Conservation (phyloP, 2,329 filamentous ascomycete species). For the Stemphylium vesicarium region DNA sequence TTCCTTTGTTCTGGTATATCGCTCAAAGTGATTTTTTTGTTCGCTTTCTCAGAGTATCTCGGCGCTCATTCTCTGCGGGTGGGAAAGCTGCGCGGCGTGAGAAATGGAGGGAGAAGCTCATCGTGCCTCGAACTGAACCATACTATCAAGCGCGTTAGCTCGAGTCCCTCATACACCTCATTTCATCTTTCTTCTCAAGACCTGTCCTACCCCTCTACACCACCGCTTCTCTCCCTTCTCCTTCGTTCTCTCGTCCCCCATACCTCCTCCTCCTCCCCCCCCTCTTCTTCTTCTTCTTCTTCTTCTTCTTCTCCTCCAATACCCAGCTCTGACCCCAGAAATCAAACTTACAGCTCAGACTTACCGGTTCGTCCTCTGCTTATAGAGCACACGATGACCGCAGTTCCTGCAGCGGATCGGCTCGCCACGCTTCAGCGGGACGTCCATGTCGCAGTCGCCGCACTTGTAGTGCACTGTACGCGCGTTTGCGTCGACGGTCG, state of each 20-base stretch:
- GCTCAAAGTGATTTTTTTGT: too few species aligned
- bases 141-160: conserved; percentile 56
- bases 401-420: conserved; percentile 90
- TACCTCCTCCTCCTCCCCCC: too few species aligned
- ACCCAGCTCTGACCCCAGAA: too few species aligned
- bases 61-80: too few species aligned
- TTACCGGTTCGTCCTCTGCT: conserved; percentile 96
- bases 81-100: too few species aligned
- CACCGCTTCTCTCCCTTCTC: background rate
- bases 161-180: background rate
- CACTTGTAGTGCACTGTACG: conserved; percentile 63
- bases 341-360: conserved; percentile 39
- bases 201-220: too few species aligned
- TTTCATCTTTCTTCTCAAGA: too few species aligned
- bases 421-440: conserved; percentile 76
- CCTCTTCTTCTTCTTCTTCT: too few species aligned
- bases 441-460: conserved; percentile 83
- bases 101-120: conserved; percentile 48
- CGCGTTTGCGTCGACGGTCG: conserved; percentile 47
- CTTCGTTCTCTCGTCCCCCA: too few species aligned
- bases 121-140: conserved; percentile 98
- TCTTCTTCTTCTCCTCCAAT: too few species aligned
- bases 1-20: too few species aligned
- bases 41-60: too few species aligned
- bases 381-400: conserved; percentile 94